These are phyloP conservation scores for Austroboletus rostrupii DNA, from an alignment of 1,284 basidiomycete species.

Conservation along the genomic window DNA sequence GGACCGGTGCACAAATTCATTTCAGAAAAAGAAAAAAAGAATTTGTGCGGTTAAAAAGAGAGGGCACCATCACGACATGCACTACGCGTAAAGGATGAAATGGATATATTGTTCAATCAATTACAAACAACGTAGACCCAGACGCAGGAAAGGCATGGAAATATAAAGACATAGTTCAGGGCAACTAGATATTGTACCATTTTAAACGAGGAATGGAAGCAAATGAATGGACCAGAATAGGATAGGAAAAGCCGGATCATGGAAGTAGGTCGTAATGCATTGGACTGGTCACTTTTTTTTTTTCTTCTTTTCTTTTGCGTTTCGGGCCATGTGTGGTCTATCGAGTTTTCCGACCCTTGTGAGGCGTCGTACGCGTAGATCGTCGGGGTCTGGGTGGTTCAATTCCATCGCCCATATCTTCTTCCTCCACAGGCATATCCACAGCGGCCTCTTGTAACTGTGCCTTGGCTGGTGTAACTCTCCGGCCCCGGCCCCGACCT, in stretches of 20 bases:
- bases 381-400: slow-evolving; percentile 23
- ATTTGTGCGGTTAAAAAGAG: slow-evolving; percentile 9
- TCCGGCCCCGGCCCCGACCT: slow-evolving; percentile 17
- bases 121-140: slow-evolving; percentile 11
- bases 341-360: slow-evolving; percentile 18
- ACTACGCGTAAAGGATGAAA: slow-evolving; percentile 6
- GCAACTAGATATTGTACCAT: slow-evolving; percentile 12
- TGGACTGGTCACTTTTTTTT: not conserved
- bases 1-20: not conserved
- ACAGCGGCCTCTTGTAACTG: slow-evolving; percentile 25
- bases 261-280: not conserved
- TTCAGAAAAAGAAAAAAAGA: not conserved
- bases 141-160: slow-evolving; percentile 2
- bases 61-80: slow-evolving; percentile 4
- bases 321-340: not conserved
- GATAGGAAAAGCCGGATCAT: not conserved
- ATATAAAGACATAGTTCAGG: not conserved
- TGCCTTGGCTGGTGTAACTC: slow-evolving; percentile 12
- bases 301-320: too few species aligned
- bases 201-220: slow-evolving; percentile 1
- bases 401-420: slow-evolving; percentile 24
- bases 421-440: slow-evolving; percentile 30
- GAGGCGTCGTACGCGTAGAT: slow-evolving; percentile 23
- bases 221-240: slow-evolving; percentile 1
- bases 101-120: slow-evolving; percentile 11